phyloP scores from a whole-genome alignment of 768 basidiomycete species.

The Amanita exitialis region DNA sequence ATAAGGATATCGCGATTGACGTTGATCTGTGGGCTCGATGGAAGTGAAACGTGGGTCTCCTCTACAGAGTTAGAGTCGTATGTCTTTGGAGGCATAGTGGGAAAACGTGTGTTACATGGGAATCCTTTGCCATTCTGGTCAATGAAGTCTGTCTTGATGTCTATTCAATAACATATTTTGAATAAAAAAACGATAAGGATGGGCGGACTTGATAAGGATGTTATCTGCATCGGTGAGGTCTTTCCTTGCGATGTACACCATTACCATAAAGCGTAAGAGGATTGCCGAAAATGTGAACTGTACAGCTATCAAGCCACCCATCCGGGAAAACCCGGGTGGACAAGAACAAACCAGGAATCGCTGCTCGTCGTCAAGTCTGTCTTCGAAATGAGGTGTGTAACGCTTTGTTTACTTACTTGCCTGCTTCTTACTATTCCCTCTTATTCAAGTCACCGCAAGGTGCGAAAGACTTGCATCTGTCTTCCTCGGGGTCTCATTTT shows the following conservation, averaged over 20 bases:
- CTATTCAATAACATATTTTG: no score
- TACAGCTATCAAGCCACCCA: slow-evolving; percentile 31
- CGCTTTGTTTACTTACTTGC: slow-evolving; percentile 4
- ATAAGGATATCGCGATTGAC: slow-evolving; percentile 23
- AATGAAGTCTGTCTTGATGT: background rate
- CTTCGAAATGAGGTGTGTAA: slow-evolving; percentile 55
- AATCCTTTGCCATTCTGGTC: background rate
- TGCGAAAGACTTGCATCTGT: slow-evolving; percentile 20
- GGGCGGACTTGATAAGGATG: background rate
- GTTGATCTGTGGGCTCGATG: slow-evolving; percentile 25
- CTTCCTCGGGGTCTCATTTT: slow-evolving; percentile 7
- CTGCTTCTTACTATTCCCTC: background rate
- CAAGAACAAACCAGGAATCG: slow-evolving; percentile 15
- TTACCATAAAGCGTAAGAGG: background rate
- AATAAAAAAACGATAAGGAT: no score
- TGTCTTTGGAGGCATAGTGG: slow-evolving; percentile 11
- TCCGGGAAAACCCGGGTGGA: slow-evolving; percentile 24
- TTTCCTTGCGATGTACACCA: background rate
- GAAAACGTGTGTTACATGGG: background rate
- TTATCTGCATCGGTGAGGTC: background rate
- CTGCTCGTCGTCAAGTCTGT: slow-evolving; percentile 22
- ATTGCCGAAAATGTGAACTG: slow-evolving; percentile 15
- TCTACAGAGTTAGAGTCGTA: slow-evolving; percentile 30
- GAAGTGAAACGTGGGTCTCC: slow-evolving; percentile 31
- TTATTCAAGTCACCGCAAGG: slow-evolving; percentile 74